Conservation (phyloP, 176 grass and related monocot genomes). For the Lolium rigidum region DNA sequence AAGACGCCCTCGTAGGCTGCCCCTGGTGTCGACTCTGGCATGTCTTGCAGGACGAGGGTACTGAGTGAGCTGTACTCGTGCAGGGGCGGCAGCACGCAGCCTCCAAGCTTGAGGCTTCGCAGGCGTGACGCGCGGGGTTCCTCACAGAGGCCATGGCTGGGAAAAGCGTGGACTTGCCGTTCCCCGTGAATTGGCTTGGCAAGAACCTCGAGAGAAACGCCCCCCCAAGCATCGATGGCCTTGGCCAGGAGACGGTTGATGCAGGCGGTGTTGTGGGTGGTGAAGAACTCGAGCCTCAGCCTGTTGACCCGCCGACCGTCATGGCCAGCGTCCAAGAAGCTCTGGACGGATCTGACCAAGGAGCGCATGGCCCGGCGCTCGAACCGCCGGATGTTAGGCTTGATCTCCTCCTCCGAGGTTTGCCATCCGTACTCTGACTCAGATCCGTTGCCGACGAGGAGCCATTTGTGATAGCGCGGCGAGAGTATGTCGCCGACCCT, state of each 20-base stretch:
- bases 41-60: not conserved
- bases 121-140: not conserved
- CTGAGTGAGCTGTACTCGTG: not conserved
- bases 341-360: not conserved
- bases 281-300: not conserved
- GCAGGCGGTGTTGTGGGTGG: too few relatives aligned
- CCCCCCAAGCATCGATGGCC: too few relatives aligned
- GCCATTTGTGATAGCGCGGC: not conserved
- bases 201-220: not conserved
- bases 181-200: not conserved
- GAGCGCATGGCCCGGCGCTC: not conserved
- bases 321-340: not conserved
- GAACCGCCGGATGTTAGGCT: not conserved
- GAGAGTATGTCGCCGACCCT: not conserved
- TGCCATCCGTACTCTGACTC: not conserved
- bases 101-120: not conserved
- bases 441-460: not conserved
- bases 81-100: not conserved
- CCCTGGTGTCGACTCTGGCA: not conserved
- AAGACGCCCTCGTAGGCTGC: not conserved
- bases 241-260: too few relatives aligned
- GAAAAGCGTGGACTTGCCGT: not conserved
- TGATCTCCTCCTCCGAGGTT: not conserved
- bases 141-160: not conserved
- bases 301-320: not conserved